Evolutionary conservation across 495 filamentous ascomycete genomes (phyloP), one percentile per base, ranked within the genome.

Genomic region (Sabuloglossum arenarium): DNA sequence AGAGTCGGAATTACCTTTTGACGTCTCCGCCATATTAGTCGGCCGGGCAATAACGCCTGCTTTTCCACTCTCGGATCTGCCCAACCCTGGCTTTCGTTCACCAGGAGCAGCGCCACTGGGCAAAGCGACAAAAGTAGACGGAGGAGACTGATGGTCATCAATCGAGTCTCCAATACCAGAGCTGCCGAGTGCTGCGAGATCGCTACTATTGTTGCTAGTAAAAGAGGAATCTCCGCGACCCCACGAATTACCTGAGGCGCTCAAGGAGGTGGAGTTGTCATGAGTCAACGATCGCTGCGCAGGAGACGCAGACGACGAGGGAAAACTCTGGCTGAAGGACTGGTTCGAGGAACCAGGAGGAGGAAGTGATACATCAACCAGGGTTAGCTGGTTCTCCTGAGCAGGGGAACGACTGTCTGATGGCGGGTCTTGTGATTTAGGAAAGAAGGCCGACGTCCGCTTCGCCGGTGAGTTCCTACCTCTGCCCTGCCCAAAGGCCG

Each of bases 181-280:
- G 47, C 47, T 51, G 16, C 47, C 47, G 1, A 51, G 47, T 1
- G 47, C 47, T 27, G 47, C 47, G 3, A 51, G 47, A 51, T 51
- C 47, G 47, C 28, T 51, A 51, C 47, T 51, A 51, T 30, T 51
- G 25, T 51, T 51, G 47, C 47, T 51, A 12, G 47, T 51, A 51
- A 51, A 51, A n/a, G 47, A 51, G 3, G 47, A 51, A 29, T 51
- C 28, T 21, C 28, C 47, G 47, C 47, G 47, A 51, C 47, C 16
- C 47, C 47, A 51, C 5, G 47, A 51, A 51, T 51, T 51, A 27
- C 47, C 21, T 51, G 47, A 51, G 28, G 47, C 21, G 28, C 47
- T 51, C 28, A 51, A 12, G 11, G 47, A 28, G 2, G 47, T 19
- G 16, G 47, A 51, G 16, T 51, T 51, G 28, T 51, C 47, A n/a